A percentile compares a stretch with the other conserved stretches of the same genome.
Evolutionary conservation across 441 rosid species (phyloP).

Genomic region (Aleurites moluccanus): DNA sequence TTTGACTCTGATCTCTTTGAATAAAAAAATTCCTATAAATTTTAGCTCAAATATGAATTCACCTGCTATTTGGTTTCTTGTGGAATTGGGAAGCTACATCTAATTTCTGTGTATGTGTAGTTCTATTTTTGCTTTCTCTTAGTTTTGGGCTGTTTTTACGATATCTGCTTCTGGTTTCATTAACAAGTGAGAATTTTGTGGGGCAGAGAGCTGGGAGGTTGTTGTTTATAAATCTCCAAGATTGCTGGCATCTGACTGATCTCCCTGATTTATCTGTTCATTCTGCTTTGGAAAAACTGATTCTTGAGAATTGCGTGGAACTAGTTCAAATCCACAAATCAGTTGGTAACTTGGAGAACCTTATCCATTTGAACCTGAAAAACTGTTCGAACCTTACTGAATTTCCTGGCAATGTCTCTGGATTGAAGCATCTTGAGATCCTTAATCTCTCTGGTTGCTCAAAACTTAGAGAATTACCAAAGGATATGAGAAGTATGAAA

Average conservation of each 20-base stretch:
- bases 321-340: conserved; percentile 30
- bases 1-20: too few species aligned
- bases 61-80: too few species aligned
- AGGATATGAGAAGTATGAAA: conserved; percentile 29
- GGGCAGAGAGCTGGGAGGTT: conserved; percentile 20
- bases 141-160: too few species aligned
- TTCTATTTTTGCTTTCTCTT: too few species aligned
- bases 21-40: too few species aligned
- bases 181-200: neutral
- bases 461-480: conserved; percentile 28
- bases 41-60: too few species aligned
- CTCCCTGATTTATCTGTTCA: conserved; percentile 51
- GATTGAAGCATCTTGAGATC: conserved; percentile 31
- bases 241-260: conserved; percentile 21
- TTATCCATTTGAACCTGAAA: conserved; percentile 30
- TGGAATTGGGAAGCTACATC: too few species aligned
- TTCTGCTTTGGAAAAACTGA: conserved; percentile 31
- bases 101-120: too few species aligned
- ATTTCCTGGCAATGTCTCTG: conserved; percentile 38
- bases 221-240: conserved; percentile 28
- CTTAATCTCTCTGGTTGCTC: too few species aligned
- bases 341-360: conserved; percentile 27
- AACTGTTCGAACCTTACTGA: conserved; percentile 23
- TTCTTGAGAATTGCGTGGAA: conserved; percentile 23
- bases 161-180: neutral